Evolutionary conservation across 1,284 basidiomycete species (phyloP), one percentile per base, ranked within the genome.

Genomic region (Puccinia sorghi): DNA sequence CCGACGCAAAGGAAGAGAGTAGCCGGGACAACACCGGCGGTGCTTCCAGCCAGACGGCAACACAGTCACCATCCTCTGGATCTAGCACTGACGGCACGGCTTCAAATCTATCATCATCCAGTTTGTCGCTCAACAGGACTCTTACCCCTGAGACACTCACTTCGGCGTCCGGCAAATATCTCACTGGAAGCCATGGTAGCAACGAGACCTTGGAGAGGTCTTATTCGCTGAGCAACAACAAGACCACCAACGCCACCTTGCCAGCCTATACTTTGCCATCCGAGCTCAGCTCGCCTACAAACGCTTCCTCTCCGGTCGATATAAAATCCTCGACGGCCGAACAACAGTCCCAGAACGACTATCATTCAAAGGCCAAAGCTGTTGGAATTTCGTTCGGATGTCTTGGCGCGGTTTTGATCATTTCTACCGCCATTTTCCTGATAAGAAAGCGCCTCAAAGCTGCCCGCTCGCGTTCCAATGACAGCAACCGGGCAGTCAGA

Each of bases 401-500:
- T 13, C 39, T 71, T 27, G 27, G 32, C 25, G 52, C 37, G 25
- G 5, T 71, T 57, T 20, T 71, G 13, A 37, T 50, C 25, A 25
- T 56, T 71, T 50, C 48, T 39, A 37, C 52, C 12, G 69, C 69
- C 3, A 71, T 76, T 3, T 52, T 64, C 25, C 67, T 66, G 3
- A 39, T 67, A 20, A 64, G 20, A 54, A 76, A 67, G 52, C 64
- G 73, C 27, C 50, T 66, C 48, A 76, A 76, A 57, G 57, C 50
- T 3, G 17, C 61, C 5, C 73, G 63, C 37, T 67, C 61, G 17
- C 56, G 41, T 25, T 76, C 73, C 6, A 76, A 64, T 41, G 73
- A 76, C 52, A 76, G 73, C 52, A 76, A 76, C n/a, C n/a, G 63
- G 37, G 73, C 73, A 15, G 73, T 76, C 39, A 37, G 73, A 32